Evolutionary conservation across 257 asterid genomes (phyloP).

Genomic region (Plectranthus barbatus): DNA sequence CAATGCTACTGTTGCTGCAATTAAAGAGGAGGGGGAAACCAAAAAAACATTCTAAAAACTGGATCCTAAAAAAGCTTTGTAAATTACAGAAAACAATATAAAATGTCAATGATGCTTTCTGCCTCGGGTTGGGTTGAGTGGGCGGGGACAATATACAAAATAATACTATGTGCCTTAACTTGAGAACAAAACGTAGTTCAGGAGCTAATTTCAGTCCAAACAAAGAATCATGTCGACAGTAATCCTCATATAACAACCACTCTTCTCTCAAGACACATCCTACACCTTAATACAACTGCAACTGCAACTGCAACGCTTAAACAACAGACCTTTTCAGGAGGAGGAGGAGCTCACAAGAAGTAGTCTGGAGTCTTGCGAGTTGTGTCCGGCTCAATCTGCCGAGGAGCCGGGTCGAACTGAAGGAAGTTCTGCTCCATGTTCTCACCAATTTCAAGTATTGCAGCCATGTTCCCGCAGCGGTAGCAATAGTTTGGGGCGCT

Average conservation of each 20-base stretch:
- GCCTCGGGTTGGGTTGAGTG: conserved; percentile 11
- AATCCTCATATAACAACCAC: conserved; percentile 40
- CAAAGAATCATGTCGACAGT: conserved; percentile 34
- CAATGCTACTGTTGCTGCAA: too few species aligned
- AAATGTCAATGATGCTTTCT: conserved; percentile 29
- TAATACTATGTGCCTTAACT: conserved; percentile 30
- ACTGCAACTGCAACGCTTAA: too few species aligned
- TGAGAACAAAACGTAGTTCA: conserved; percentile 35
- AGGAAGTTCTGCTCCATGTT: conserved; percentile 95
- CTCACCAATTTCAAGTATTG: conserved; percentile 88
- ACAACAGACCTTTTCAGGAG: conserved; percentile 18
- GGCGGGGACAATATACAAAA: conserved; percentile 46
- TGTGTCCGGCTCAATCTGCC: conserved; percentile 92
- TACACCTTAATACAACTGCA: conserved; percentile 19
- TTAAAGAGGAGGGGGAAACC: too few species aligned
- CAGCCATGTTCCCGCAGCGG: conserved; percentile 98
- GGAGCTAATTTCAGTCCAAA: conserved; percentile 37
- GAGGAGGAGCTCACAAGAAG: conserved; percentile 65
- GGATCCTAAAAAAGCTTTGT: conserved; percentile 16
- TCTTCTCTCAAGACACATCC: conserved; percentile 36
- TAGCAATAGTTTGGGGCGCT: conserved; percentile 95
- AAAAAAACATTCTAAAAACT: not conserved
- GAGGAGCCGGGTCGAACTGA: conserved; percentile 93
- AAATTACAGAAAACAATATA: conserved; percentile 33
- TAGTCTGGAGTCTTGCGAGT: conserved; percentile 94